Base-by-base conservation (phyloP, 2,329 filamentous ascomycete species). In the Aureobasidium sp. region DNA sequence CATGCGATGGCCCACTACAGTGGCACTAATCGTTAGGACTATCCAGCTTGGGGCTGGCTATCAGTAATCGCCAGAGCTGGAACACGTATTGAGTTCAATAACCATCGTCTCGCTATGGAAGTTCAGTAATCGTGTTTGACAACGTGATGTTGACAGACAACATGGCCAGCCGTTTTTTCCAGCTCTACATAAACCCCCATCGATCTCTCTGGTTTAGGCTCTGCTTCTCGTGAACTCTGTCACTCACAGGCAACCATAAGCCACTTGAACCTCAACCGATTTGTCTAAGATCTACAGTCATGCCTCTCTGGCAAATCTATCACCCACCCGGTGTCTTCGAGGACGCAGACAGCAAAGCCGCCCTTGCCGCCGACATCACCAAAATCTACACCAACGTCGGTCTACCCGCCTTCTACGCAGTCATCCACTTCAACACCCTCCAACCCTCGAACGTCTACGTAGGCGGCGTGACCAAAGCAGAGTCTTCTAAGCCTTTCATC, bases 301-400 rank as follows among this genome's bases (percentile, higher is more conserved):
- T 79, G 77, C 76, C 77, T 64, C 74, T 77, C 63, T 78, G 75
- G 76, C 66, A 68, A 9, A 71, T 79, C 64, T 77, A 72, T 69
- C 75, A 78, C 67, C 71, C 76, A 0, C 64, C 67, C 1, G 66
- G 64, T 34, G 69, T 70, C 63, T 78, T 78, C 67, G 63, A 66
- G 3, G 64, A 67, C 29, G 57, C 63, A 1, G 65, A 61, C 3
- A 65, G 67, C 5, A 76, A 74, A 59, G 36, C 66, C 47, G 66
- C 70, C 14, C 63, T 78, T 3, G 67, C 72, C 30, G 64, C 68
- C 59, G 68, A 70, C 62, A 74, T 78, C 37, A 78, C 75, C 51
- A 70, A 74, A 62, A 72, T 78, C 63, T 80, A 78, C 67, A 66
- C 64, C 5, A 27, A 66, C 3, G 64, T 68, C 41, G 63, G 68